Conservation (phyloP, 164 flowering plant genomes). For the Santalum album region DNA sequence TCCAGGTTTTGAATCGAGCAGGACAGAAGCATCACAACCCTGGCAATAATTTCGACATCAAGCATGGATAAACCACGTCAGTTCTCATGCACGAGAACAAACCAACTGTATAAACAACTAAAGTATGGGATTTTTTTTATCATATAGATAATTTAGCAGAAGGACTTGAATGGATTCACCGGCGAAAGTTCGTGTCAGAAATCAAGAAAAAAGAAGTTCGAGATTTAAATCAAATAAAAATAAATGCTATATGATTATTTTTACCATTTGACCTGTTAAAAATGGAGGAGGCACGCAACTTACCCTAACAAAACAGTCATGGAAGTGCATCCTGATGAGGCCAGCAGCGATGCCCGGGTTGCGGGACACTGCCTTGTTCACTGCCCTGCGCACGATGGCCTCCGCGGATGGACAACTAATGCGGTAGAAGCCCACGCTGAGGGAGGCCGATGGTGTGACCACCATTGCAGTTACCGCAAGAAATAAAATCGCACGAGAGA, state of each 20-base stretch:
- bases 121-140: no score
- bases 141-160: no score
- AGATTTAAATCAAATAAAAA: no score
- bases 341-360: conserved; percentile 55
- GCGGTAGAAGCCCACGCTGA: conserved; percentile 23
- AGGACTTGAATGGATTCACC: no score
- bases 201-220: no score
- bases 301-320: conserved; percentile 71
- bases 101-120: not conserved
- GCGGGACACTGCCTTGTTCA: conserved; percentile 26
- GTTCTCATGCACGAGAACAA: no score
- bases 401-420: conserved; percentile 32
- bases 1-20: conserved; percentile 36
- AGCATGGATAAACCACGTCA: no score
- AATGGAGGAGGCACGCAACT: not conserved
- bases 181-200: no score
- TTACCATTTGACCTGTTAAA: not conserved
- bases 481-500: not conserved
- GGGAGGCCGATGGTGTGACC: conserved; percentile 1
- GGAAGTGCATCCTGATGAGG: conserved; percentile 60
- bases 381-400: conserved; percentile 26
- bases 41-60: not conserved
- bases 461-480: not conserved
- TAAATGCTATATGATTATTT: not conserved
- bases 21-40: conserved; percentile 59